Evolutionary conservation across 345 rosid genomes (phyloP), one percentile per base, ranked within the genome.

Genomic region (Citrus reticulata): DNA sequence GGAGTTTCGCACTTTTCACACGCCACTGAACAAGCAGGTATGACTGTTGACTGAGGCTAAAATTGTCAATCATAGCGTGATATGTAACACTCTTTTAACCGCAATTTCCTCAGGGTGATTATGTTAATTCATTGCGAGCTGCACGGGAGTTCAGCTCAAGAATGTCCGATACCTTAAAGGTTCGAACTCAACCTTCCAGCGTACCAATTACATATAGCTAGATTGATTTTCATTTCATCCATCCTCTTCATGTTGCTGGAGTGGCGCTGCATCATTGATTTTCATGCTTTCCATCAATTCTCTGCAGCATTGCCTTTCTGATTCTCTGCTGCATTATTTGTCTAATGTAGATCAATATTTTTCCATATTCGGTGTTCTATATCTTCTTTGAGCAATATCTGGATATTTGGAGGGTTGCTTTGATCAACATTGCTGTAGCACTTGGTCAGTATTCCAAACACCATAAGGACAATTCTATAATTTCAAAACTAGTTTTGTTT

Each of bases 331-430:
- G 71, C 59, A 51, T 75, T 71, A 61, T 74, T 79, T 67, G 22
- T 81, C 66, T 75, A 79, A 42, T 87, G 87, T 96, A 95, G 99
- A 88, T 95, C 74, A 89, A 92, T 24, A 86, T 95, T 62, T 95
- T 92, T 79, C 99, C 99, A 66, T 93, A 95, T 80, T 93, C 99
- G 3, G 98, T 95, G 14, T 92, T 92, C 82, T 93, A 95, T 84
- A 91, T 95, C 83, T 95, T 92, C 87, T 95, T 95, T 77, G 99
- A 95, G 89, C 99, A 93, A 81, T 95, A 95, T 85, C 92, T 95
- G 87, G 91, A 90, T 84, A 87, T 93, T 80, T 95, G 99, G 99
- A 88, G 80, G 82, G 83, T 88, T n/a, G 99, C 99, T 79, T 78
- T 92, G 85, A 89, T 88, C 77, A 92, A 91, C 87, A 86, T 92